Conservation (phyloP, 768 basidiomycete genomes). For the Lentinus tigrinus region DNA sequence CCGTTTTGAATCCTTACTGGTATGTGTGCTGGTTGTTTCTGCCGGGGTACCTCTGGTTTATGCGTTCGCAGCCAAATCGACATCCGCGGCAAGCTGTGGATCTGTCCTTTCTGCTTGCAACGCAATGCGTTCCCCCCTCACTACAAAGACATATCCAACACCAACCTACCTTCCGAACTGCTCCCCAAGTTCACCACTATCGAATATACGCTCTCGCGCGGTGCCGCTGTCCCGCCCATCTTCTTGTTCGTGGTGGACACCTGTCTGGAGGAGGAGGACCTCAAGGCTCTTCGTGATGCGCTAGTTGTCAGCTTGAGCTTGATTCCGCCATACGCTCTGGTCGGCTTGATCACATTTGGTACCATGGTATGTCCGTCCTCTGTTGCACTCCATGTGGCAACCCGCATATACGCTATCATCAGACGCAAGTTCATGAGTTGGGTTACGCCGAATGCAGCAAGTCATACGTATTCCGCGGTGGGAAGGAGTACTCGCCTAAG, state of each 20-base stretch:
- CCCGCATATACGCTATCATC: neutral
- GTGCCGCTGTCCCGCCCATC: constrained; percentile 89
- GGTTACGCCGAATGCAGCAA: constrained; percentile 96
- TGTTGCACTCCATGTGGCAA: neutral
- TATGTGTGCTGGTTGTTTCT: constrained; percentile 34
- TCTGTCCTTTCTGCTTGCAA: constrained; percentile 97
- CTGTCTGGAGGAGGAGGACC: constrained; percentile 92
- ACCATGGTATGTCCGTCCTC: constrained; percentile 73
- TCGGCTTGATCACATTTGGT: constrained; percentile 94
- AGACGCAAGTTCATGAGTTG: constrained; percentile 99
- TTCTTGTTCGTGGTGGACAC: constrained; percentile 98
- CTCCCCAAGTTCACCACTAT: constrained; percentile 99
- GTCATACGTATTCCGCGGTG: constrained; percentile 98
- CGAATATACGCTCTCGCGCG: constrained; percentile 95
- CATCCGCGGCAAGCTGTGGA: constrained; percentile 98
- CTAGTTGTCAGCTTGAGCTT: constrained; percentile 90
- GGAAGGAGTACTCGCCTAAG: constrained; percentile 94
- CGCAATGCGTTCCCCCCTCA: constrained; percentile 97
- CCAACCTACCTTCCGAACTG: constrained; percentile 94
- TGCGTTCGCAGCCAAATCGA: constrained; percentile 81
- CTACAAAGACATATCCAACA: constrained; percentile 98
- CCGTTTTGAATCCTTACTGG: constrained; percentile 98
- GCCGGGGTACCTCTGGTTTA: neutral
- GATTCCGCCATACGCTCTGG: constrained; percentile 90
- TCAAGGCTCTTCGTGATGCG: constrained; percentile 94